Conservation (phyloP, 2,329 filamentous ascomycete species). For the Sclerotinia borealis region DNA sequence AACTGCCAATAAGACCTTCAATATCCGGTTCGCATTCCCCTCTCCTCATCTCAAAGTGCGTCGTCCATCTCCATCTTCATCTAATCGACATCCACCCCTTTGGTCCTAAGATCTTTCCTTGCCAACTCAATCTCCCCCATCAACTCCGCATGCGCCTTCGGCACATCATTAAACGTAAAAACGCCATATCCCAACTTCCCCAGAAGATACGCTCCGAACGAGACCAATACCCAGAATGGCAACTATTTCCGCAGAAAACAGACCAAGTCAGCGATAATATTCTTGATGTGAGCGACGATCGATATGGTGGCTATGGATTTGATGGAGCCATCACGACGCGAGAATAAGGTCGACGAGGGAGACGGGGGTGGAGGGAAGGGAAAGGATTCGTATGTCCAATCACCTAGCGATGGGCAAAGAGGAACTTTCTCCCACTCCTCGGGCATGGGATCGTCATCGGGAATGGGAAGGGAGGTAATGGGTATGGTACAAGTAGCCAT, state of each 20-base stretch:
- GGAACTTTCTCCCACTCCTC: constrained; percentile 3
- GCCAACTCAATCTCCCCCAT: constrained; percentile 78
- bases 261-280: constrained; percentile 8
- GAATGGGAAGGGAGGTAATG: not conserved
- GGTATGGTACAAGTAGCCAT: constrained; percentile 5
- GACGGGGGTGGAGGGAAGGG: constrained; percentile 7
- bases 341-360: constrained; percentile 7
- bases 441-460: not conserved
- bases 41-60: not conserved
- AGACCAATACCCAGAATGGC: constrained; percentile 86
- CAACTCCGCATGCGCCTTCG: constrained; percentile 81
- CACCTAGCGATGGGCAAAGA: not conserved
- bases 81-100: constrained; percentile 57
- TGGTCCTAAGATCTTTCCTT: constrained; percentile 63
- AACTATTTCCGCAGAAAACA: constrained; percentile 48
- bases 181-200: constrained; percentile 89
- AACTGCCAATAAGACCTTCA: not conserved
- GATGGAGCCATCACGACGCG: constrained; percentile 4
- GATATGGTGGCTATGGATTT: constrained; percentile 7
- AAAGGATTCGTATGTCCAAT: constrained; percentile 11
- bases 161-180: constrained; percentile 93
- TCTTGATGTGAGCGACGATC: constrained; percentile 8
- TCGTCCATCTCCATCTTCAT: not conserved
- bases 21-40: not conserved
- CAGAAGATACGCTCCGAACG: constrained; percentile 86